A percentile compares a stretch with the other conserved stretches of the same genome.
Conservation (phyloP, 1,284 basidiomycete species). For the Pseudozyma thailandica region DNA sequence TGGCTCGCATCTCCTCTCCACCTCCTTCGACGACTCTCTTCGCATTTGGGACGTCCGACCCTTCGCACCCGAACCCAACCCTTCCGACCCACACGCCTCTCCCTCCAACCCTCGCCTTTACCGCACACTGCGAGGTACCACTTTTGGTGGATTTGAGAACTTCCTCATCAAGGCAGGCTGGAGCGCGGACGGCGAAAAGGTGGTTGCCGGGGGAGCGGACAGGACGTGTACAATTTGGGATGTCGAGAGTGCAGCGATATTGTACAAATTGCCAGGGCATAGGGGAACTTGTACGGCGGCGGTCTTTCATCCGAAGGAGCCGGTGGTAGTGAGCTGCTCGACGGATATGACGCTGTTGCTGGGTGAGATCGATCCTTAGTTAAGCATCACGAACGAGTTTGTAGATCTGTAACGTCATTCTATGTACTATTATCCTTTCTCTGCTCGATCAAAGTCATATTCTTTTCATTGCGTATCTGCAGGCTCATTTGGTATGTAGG, state of each 20-base stretch:
- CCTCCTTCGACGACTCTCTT: slow-evolving; percentile 61
- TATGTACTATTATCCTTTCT: slow-evolving; percentile 11
- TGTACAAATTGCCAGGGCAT: slow-evolving; percentile 67
- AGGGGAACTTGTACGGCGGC: slow-evolving; percentile 65
- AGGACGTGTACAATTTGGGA: slow-evolving; percentile 66
- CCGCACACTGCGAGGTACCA: slow-evolving; percentile 60
- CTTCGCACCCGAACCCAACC: slow-evolving; percentile 61
- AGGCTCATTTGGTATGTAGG: too few relatives aligned
- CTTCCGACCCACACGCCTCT: slow-evolving; percentile 32
- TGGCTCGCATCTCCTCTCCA: slow-evolving; percentile 64
- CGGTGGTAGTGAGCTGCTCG: slow-evolving; percentile 61
- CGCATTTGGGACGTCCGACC: slow-evolving; percentile 68
- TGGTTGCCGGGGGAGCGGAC: slow-evolving; percentile 62
- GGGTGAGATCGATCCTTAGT: slow-evolving; percentile 57
- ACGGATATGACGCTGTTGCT: slow-evolving; percentile 62
- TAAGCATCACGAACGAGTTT: neutral
- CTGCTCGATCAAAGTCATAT: neutral
- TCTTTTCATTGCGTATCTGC: slow-evolving; percentile 6
- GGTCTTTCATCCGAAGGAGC: slow-evolving; percentile 65
- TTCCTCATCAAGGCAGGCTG: slow-evolving; percentile 56
- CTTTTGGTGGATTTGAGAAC: slow-evolving; percentile 63
- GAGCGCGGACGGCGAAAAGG: slow-evolving; percentile 60
- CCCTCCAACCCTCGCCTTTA: slow-evolving; percentile 52
- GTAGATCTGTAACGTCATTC: neutral
- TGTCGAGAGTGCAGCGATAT: slow-evolving; percentile 51